Evolutionary conservation across 257 asterid genomes (phyloP).

Genomic region (Thymus quinquecostatus): DNA sequence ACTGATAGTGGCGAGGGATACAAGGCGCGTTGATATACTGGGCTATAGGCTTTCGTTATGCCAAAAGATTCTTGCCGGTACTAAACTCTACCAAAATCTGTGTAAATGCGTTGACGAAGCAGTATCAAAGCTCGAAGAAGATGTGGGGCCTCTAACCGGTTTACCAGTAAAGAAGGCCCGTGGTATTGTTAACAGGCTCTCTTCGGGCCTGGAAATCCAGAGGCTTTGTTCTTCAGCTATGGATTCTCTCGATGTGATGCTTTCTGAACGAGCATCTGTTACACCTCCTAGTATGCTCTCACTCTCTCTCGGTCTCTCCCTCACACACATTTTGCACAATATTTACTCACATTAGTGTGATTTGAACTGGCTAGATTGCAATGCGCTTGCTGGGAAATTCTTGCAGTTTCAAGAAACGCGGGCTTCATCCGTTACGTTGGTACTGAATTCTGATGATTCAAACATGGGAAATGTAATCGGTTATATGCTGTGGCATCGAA

Average conservation of each 20-base stretch:
- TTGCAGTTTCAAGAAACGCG: slow-evolving; percentile 56
- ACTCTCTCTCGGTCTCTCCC: slow-evolving; percentile 20
- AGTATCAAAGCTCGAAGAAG: slow-evolving; percentile 72
- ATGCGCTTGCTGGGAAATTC: slow-evolving; percentile 42
- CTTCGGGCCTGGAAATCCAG: slow-evolving; percentile 88
- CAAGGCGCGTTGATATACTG: slow-evolving; percentile 90
- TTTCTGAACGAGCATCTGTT: slow-evolving; percentile 46
- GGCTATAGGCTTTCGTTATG: slow-evolving; percentile 84
- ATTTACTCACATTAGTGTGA: neutral
- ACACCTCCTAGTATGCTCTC: slow-evolving; percentile 46
- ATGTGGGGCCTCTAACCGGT: slow-evolving; percentile 91
- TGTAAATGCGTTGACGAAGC: slow-evolving; percentile 60
- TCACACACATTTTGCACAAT: neutral
- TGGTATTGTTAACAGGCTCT: slow-evolving; percentile 94
- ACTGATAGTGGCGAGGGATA: slow-evolving; percentile 75
- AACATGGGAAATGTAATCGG: slow-evolving; percentile 33
- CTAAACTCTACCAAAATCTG: slow-evolving; percentile 54
- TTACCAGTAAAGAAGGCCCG: slow-evolving; percentile 92
- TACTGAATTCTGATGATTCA: slow-evolving; percentile 35
- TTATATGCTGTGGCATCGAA: slow-evolving; percentile 72
- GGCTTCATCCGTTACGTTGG: slow-evolving; percentile 43
- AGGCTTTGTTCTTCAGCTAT: slow-evolving; percentile 68
- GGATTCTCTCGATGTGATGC: slow-evolving; percentile 61
- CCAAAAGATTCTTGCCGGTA: slow-evolving; percentile 78
- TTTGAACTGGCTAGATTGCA: slow-evolving; percentile 49